A percentile compares a stretch with the other conserved stretches of the same genome.
These are phyloP conservation scores for Cornus florida DNA, from an alignment of 148 eudicot species.

Conservation along the genomic window DNA sequence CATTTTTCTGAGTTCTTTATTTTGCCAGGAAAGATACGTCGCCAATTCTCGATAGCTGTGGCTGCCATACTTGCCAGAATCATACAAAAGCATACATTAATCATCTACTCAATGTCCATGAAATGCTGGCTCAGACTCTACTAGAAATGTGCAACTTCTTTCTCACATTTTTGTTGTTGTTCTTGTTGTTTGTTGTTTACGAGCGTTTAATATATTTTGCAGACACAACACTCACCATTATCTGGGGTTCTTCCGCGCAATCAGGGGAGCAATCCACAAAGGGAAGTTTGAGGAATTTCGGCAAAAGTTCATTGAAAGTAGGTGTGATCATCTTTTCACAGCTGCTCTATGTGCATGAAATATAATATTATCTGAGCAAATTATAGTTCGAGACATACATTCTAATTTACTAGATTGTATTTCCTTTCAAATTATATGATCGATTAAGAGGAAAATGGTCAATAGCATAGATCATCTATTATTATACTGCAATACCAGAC, in stretches of 20 bases:
- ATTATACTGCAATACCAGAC: no score
- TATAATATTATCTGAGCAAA: background rate
- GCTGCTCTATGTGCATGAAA: slow-evolving; percentile 28
- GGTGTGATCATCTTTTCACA: slow-evolving; percentile 34
- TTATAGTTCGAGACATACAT: background rate
- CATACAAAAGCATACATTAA: slow-evolving; percentile 81
- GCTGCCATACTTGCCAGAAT: slow-evolving; percentile 77
- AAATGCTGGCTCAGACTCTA: slow-evolving; percentile 76
- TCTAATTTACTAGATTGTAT: no score
- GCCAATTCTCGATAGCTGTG: slow-evolving; percentile 58
- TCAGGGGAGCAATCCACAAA: slow-evolving; percentile 56
- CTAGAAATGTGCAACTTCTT: slow-evolving; percentile 60
- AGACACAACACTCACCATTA: slow-evolving; percentile 90
- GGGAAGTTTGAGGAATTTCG: slow-evolving; percentile 60
- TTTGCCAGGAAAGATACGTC: slow-evolving; percentile 65
- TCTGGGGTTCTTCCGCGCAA: slow-evolving; percentile 58
- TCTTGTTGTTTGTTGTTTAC: background rate
- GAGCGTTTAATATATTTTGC: slow-evolving; percentile 18
- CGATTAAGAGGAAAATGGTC: no score
- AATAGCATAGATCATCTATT: no score
- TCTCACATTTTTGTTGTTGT: background rate
- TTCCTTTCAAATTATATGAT: no score
- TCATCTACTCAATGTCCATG: slow-evolving; percentile 77
- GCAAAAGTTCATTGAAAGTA: slow-evolving; percentile 38
- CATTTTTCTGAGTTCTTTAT: background rate